Conservation (phyloP, 2,329 filamentous ascomycete species). For the Colletotrichum sp. region DNA sequence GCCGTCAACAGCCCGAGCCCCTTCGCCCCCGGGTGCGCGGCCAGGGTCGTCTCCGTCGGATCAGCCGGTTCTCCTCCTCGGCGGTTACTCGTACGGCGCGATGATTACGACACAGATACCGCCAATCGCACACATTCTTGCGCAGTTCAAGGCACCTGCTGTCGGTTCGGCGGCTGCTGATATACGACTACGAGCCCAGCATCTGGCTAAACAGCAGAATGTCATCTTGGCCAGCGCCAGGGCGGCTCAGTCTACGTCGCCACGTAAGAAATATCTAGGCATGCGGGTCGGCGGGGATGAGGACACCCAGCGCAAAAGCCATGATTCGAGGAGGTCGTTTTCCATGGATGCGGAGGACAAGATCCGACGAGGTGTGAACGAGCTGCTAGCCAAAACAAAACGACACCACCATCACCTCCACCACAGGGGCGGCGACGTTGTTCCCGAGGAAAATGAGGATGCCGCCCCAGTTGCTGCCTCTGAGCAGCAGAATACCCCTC, state of each 20-base stretch:
- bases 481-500: conserved; percentile 26
- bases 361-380: conserved; percentile 51
- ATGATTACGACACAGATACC: conserved; percentile 79
- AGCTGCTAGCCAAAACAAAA: conserved; percentile 48
- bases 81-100: conserved; percentile 91
- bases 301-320: conserved; percentile 41
- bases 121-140: conserved; percentile 61
- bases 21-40: conserved; percentile 5
- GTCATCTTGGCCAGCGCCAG: conserved; percentile 44
- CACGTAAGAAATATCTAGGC: conserved; percentile 32
- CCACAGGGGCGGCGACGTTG: conserved; percentile 19
- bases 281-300: conserved; percentile 58
- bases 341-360: conserved; percentile 53
- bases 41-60: not conserved
- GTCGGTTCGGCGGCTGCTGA: conserved; percentile 67
- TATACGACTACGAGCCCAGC: conserved; percentile 72
- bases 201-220: conserved; percentile 69
- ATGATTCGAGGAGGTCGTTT: conserved; percentile 40
- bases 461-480: conserved; percentile 24
- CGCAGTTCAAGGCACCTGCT: conserved; percentile 58
- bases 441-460: conserved; percentile 14
- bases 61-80: conserved; percentile 60
- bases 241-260: conserved; percentile 32
- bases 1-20: not conserved
- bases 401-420: conserved; percentile 17